Evolutionary conservation across 768 basidiomycete genomes (phyloP).

Genomic region (Psilocybe tampanensis): DNA sequence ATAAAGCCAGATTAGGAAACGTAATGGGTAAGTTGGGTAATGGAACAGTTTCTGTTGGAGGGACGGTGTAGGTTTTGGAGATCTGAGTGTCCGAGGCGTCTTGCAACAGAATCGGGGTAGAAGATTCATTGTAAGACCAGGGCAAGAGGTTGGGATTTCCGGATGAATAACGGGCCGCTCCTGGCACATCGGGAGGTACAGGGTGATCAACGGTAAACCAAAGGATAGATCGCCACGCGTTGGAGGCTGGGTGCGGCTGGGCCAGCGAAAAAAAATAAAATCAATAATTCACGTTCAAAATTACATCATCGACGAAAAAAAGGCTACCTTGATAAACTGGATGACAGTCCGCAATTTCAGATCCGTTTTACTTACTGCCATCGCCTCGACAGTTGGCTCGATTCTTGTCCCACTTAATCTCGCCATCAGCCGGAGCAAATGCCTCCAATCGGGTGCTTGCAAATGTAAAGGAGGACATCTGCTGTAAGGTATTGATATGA

Average conservation of each 20-base stretch:
- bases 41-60: slow-evolving; percentile 57
- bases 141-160: slow-evolving; percentile 69
- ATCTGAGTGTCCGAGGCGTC: slow-evolving; percentile 63
- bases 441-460: slow-evolving; percentile 74
- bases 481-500: slow-evolving; percentile 74
- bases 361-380: slow-evolving; percentile 56
- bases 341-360: slow-evolving; percentile 72
- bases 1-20: slow-evolving; percentile 76
- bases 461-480: slow-evolving; percentile 70
- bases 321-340: slow-evolving; percentile 74
- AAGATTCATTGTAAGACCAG: slow-evolving; percentile 68
- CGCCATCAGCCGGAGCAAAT: slow-evolving; percentile 75
- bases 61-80: slow-evolving; percentile 74
- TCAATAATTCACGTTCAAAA: neutral
- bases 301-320: neutral
- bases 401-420: slow-evolving; percentile 68
- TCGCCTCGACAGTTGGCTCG: slow-evolving; percentile 70
- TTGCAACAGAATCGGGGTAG: slow-evolving; percentile 61
- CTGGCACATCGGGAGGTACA: slow-evolving; percentile 46
- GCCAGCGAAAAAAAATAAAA: neutral
- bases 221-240: slow-evolving; percentile 73
- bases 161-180: slow-evolving; percentile 50
- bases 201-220: slow-evolving; percentile 81
- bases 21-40: slow-evolving; percentile 73
- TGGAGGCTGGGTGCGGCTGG: slow-evolving; percentile 59